Percentiles rank a stretch among this genome's conserved stretches.
These are phyloP conservation scores for Harringtonia aguacate DNA, from an alignment of 2,329 filamentous ascomycete species.

Conservation along the genomic window DNA sequence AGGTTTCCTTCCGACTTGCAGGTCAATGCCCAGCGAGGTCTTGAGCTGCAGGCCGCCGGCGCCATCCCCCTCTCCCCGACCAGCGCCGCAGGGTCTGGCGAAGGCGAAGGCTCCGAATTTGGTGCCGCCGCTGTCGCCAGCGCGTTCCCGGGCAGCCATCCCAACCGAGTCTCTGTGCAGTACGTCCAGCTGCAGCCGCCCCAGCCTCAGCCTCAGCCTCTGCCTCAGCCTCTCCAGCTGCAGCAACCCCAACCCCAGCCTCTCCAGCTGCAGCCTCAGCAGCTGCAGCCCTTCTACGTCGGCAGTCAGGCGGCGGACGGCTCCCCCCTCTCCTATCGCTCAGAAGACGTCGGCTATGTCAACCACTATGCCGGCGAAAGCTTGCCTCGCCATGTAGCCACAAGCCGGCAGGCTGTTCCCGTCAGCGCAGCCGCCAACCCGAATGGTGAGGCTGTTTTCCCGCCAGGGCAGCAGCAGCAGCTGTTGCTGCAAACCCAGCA, in stretches of 20 bases:
- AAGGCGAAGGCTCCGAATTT: constrained; percentile 16
- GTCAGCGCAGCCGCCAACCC: too few species aligned
- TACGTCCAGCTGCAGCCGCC: neutral
- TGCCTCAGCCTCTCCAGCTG: neutral
- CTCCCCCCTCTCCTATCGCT: neutral
- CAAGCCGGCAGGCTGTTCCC: too few species aligned
- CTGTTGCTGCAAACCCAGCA: too few species aligned
- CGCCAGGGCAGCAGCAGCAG: too few species aligned
- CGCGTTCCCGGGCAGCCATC: constrained; percentile 37
- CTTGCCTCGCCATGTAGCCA: too few species aligned
- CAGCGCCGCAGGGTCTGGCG: constrained; percentile 62
- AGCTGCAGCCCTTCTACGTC: neutral
- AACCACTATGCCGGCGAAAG: too few species aligned
- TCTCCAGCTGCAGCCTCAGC: neutral
- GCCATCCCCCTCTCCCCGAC: constrained; percentile 56
- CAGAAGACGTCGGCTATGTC: too few species aligned
- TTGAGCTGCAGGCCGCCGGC: constrained; percentile 60
- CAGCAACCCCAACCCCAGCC: neutral
- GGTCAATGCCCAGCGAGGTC: constrained; percentile 65
- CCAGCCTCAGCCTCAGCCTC: neutral
- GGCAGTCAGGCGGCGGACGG: neutral
- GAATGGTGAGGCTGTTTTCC: too few species aligned
- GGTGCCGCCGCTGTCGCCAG: constrained; percentile 49
- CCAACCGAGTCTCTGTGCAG: constrained; percentile 1
- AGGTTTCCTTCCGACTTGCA: constrained; percentile 92